Evolutionary conservation across 345 rosid genomes (phyloP).

Genomic region (Mangifera indica): DNA sequence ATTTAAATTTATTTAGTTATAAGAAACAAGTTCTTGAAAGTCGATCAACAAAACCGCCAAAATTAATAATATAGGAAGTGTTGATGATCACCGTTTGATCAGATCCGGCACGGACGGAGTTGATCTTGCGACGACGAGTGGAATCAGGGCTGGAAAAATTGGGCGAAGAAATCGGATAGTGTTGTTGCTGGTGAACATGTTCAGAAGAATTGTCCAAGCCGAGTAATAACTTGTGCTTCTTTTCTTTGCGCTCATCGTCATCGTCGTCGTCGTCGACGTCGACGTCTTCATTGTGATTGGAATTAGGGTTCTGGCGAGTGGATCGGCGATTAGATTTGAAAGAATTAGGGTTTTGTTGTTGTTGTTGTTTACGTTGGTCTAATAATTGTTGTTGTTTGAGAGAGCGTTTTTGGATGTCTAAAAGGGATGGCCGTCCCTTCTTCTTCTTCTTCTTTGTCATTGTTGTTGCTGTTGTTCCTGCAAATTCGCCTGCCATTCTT

Average conservation of each 20-base stretch:
- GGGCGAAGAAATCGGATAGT: constrained; percentile 21
- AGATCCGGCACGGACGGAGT: constrained; percentile 50
- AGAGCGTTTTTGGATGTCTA: constrained; percentile 91
- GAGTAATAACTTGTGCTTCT: constrained; percentile 67
- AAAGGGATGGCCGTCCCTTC: constrained; percentile 93
- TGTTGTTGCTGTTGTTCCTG: constrained; percentile 23
- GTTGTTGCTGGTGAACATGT: constrained; percentile 31
- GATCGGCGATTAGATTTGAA: constrained; percentile 45
- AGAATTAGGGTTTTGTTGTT: constrained; percentile 40
- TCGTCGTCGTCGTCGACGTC: constrained; percentile 79
- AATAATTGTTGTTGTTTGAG: constrained; percentile 58
- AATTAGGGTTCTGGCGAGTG: constrained; percentile 52
- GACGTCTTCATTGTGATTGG: constrained; percentile 8
- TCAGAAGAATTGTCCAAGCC: constrained; percentile 54
- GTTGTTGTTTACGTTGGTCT: constrained; percentile 19
- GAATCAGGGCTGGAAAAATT: constrained; percentile 29
- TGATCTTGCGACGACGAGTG: constrained; percentile 38
- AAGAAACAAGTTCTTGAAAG: neutral
- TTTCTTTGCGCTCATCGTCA: constrained; percentile 69
- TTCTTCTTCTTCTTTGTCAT: constrained; percentile 86
- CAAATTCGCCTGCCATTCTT: constrained; percentile 49
- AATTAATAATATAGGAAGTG: constrained; percentile 5
- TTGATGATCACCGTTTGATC: constrained; percentile 45
- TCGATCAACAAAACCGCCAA: neutral
- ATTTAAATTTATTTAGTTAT: constrained; percentile 22